Conservation (phyloP, 768 basidiomycete genomes). For the Stropharia rugosoannulata region DNA sequence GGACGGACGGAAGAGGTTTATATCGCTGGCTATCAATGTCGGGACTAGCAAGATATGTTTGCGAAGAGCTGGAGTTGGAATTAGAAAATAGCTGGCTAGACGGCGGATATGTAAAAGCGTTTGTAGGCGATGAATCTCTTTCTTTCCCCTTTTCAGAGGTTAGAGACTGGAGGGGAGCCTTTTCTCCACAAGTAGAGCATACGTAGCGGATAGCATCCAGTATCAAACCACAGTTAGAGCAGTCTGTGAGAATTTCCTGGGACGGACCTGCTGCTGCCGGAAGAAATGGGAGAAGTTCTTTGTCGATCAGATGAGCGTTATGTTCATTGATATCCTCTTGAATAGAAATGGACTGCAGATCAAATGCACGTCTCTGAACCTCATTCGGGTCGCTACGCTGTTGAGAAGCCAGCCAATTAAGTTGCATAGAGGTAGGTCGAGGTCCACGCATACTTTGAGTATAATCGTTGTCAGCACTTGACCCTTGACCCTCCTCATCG, state of each 20-base stretch:
- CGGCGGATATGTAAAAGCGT: slow-evolving; percentile 35
- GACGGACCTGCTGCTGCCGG: slow-evolving; percentile 47
- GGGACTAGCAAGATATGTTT: slow-evolving; percentile 33
- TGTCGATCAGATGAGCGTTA: slow-evolving; percentile 29
- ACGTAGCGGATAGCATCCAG: slow-evolving; percentile 88
- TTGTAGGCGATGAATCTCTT: slow-evolving; percentile 29
- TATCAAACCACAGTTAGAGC: slow-evolving; percentile 75
- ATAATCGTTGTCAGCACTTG: slow-evolving; percentile 24
- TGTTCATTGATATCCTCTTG: slow-evolving; percentile 19
- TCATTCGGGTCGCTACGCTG: slow-evolving; percentile 39
- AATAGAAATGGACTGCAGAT: slow-evolving; percentile 25
- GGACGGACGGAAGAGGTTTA: slow-evolving; percentile 42
- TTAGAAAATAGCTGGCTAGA: slow-evolving; percentile 25
- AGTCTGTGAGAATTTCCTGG: slow-evolving; percentile 67
- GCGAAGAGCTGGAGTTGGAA: slow-evolving; percentile 33
- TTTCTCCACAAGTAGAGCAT: slow-evolving; percentile 86
- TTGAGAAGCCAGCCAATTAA: slow-evolving; percentile 59
- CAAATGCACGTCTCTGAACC: slow-evolving; percentile 19
- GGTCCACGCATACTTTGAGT: slow-evolving; percentile 30
- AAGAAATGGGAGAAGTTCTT: slow-evolving; percentile 53
- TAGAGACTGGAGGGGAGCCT: slow-evolving; percentile 40
- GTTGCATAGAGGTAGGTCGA: slow-evolving; percentile 67
- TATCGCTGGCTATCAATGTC: slow-evolving; percentile 28
- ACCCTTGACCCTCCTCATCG: slow-evolving; percentile 45
- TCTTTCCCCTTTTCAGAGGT: slow-evolving; percentile 49